A percentile compares a stretch with the other conserved stretches of the same genome.
These are phyloP conservation scores for Cercophora scortea DNA, from an alignment of 495 filamentous ascomycete genomes.

Conservation along the genomic window DNA sequence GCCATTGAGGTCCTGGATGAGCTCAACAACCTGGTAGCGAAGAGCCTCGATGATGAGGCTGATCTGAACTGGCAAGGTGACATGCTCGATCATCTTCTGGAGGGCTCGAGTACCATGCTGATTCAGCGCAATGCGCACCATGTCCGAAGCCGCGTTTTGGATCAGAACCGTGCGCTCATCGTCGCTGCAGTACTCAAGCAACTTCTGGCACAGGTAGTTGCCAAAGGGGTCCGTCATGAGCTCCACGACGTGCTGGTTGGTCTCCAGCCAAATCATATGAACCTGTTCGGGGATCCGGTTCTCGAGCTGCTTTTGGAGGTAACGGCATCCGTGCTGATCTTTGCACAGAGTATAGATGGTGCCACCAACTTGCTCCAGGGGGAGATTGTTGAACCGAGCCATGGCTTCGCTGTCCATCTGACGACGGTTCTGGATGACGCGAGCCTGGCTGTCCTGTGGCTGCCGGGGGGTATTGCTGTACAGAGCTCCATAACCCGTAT, in stretches of 20 bases:
- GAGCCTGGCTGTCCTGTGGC: constrained; percentile 56
- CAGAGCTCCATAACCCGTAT: constrained; percentile 31
- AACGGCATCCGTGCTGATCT: constrained; percentile 95
- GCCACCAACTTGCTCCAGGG: constrained; percentile 69
- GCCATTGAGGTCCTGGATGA: constrained; percentile 95
- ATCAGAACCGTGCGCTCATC: constrained; percentile 91
- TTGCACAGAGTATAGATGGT: constrained; percentile 86
- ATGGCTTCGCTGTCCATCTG: constrained; percentile 57
- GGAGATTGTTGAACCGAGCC: constrained; percentile 67
- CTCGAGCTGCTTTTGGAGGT: constrained; percentile 94
- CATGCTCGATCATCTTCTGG: constrained; percentile 99
- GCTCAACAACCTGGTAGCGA: constrained; percentile 68
- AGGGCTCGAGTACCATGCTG: constrained; percentile 93
- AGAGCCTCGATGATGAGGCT: constrained; percentile 76
- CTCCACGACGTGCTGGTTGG: constrained; percentile 84
- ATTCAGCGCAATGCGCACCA: constrained; percentile 89
- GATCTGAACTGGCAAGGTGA: constrained; percentile 70
- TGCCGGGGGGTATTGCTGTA: constrained; percentile 35
- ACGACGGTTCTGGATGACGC: constrained; percentile 62
- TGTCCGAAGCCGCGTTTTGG: constrained; percentile 72
- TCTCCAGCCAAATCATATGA: constrained; percentile 88
- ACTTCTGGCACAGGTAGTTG: constrained; percentile 96
- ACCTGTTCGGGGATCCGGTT: constrained; percentile 75
- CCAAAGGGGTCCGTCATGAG: constrained; percentile 99
- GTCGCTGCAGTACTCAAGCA: constrained; percentile 86